Conservation (phyloP, 768 basidiomycete genomes). For the Tremella fuciformis region DNA sequence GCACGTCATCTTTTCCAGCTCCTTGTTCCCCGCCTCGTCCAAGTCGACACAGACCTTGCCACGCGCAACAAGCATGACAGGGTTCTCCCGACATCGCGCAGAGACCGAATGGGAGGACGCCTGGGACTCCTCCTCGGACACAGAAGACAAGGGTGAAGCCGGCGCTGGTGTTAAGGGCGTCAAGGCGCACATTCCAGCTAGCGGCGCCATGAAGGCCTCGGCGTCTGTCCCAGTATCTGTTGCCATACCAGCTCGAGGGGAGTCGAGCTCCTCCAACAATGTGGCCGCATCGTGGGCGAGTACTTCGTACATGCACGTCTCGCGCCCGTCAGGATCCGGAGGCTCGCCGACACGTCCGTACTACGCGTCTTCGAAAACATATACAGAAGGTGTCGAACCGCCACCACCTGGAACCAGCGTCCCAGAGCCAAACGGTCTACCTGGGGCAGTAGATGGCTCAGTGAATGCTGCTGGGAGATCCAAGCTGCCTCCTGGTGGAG, state of each 20-base stretch:
- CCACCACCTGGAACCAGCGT: constrained; percentile 34
- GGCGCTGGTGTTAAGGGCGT: not conserved
- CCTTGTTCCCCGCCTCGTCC: constrained; percentile 29
- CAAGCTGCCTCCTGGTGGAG: constrained; percentile 43
- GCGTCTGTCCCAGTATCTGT: constrained; percentile 1
- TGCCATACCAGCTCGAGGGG: not conserved
- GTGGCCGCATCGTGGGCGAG: constrained; percentile 30
- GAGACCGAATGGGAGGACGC: constrained; percentile 45
- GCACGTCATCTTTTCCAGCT: constrained; percentile 22
- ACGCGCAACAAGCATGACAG: not conserved
- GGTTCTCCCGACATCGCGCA: not conserved
- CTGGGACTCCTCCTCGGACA: constrained; percentile 49
- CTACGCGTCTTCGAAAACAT: constrained; percentile 29
- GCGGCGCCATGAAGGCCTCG: too few relatives aligned
- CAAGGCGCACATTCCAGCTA: not conserved
- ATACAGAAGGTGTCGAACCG: constrained; percentile 29
- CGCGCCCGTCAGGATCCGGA: constrained; percentile 18
- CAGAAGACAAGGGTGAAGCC: constrained; percentile 30
- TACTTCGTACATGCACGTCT: constrained; percentile 27
- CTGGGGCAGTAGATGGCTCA: constrained; percentile 1
- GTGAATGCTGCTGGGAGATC: constrained; percentile 3
- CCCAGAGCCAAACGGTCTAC: constrained; percentile 10
- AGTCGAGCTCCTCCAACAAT: not conserved
- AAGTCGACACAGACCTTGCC: constrained; percentile 13
- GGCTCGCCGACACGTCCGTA: constrained; percentile 16